Percentiles rank a stretch among this genome's conserved stretches.
Conservation (phyloP, 305 asterid species). For the Plantago coronopus region DNA sequence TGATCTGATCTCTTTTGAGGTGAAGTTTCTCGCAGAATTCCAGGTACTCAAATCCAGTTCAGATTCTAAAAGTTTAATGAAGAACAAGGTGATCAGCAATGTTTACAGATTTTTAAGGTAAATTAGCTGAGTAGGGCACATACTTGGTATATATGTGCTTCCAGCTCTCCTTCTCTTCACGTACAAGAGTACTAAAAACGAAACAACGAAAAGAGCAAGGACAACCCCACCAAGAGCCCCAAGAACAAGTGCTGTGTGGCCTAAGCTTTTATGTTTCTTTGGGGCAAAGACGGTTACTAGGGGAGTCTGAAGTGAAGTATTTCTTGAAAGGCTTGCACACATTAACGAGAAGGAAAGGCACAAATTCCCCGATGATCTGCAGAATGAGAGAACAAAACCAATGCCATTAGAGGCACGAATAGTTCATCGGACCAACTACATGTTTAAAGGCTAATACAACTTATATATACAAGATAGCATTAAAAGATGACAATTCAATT, state of each 20-base stretch:
- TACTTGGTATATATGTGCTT: slow-evolving; percentile 45
- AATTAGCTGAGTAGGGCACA: slow-evolving; percentile 10
- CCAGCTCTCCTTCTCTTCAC: slow-evolving; percentile 42
- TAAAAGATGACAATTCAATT: neutral
- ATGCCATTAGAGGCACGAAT: neutral
- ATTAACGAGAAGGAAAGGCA: slow-evolving; percentile 72
- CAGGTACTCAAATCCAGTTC: slow-evolving; percentile 49
- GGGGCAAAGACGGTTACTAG: slow-evolving; percentile 70
- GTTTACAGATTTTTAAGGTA: neutral
- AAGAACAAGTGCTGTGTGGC: slow-evolving; percentile 45
- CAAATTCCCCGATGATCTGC: slow-evolving; percentile 79
- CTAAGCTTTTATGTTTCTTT: slow-evolving; percentile 45
- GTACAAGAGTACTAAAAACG: slow-evolving; percentile 49
- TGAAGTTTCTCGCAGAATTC: slow-evolving; percentile 65
- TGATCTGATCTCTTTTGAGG: slow-evolving; percentile 74
- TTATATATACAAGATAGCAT: no score
- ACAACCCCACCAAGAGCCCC: slow-evolving; percentile 60
- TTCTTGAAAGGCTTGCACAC: slow-evolving; percentile 52
- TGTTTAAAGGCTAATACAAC: no score
- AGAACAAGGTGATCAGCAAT: neutral
- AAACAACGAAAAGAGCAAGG: slow-evolving; percentile 37
- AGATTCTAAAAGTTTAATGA: slow-evolving; percentile 31
- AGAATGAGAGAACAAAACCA: neutral
- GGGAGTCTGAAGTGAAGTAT: slow-evolving; percentile 60
- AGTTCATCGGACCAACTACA: no score